These are phyloP conservation scores for Massarina eburnea DNA, from an alignment of 2,329 filamentous ascomycete genomes.

Conservation along the genomic window DNA sequence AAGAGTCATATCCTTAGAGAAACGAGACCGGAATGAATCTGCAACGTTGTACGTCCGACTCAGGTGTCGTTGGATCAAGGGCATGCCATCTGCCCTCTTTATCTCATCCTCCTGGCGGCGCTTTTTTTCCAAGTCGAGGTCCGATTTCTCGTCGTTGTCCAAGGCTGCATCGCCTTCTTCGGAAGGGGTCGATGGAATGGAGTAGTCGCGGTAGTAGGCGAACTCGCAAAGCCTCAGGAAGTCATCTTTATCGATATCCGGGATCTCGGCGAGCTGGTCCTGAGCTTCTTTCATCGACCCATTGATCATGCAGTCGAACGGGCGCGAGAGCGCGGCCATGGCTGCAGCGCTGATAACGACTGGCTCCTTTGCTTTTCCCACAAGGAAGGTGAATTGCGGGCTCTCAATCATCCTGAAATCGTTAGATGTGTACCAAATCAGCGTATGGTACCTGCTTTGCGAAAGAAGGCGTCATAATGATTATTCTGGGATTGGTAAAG, in stretches of 20 bases:
- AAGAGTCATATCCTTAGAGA: no score
- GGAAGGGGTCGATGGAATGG: conserved; percentile 5
- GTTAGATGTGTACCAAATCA: no score
- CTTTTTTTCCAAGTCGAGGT: no score
- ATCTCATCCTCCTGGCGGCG: no score
- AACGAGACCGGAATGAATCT: no score
- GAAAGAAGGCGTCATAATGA: no score
- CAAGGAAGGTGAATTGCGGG: conserved; percentile 26
- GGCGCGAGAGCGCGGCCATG: conserved; percentile 18
- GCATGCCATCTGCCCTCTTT: neutral
- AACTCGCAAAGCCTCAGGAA: conserved; percentile 32
- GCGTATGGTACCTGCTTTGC: no score
- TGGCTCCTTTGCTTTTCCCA: conserved; percentile 18
- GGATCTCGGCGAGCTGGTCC: conserved; percentile 12
- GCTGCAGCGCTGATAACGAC: conserved; percentile 25
- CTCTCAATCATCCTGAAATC: no score
- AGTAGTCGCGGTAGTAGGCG: conserved; percentile 27
- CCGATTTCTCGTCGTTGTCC: neutral
- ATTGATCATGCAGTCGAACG: conserved; percentile 22
- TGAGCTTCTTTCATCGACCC: conserved; percentile 23
- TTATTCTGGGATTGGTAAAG: no score
- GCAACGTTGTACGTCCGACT: no score
- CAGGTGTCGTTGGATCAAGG: no score
- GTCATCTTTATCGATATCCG: conserved; percentile 21
- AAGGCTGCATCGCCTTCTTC: neutral